Conservation (phyloP, 805 yeast species). For the Candida nonsorbophila region DNA sequence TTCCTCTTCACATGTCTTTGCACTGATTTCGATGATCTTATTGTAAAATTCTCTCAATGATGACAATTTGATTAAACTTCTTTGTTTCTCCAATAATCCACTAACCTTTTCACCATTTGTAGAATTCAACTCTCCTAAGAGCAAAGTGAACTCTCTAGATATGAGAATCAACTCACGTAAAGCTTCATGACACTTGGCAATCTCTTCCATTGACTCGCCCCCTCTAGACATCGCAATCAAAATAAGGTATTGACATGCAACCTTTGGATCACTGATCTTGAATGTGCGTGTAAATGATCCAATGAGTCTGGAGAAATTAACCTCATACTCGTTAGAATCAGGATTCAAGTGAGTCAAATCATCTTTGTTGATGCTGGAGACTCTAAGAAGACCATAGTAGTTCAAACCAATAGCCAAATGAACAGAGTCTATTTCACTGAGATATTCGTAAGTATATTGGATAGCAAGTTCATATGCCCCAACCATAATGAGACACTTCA, state of each 20-base stretch:
- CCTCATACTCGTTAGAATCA: slow-evolving; percentile 26
- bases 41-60: slow-evolving; percentile 57
- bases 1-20: slow-evolving; percentile 83
- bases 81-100: slow-evolving; percentile 79
- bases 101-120: slow-evolving; percentile 68
- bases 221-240: slow-evolving; percentile 53
- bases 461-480: slow-evolving; percentile 84
- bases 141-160: slow-evolving; percentile 74
- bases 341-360: slow-evolving; percentile 30
- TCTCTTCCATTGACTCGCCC: slow-evolving; percentile 36
- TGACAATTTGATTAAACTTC: slow-evolving; percentile 54
- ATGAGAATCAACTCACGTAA: slow-evolving; percentile 79
- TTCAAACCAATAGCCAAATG: slow-evolving; percentile 82
- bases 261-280: slow-evolving; percentile 79
- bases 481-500: slow-evolving; percentile 65
- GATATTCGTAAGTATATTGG: slow-evolving; percentile 49
- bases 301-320: slow-evolving; percentile 57
- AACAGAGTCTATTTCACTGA: slow-evolving; percentile 79
- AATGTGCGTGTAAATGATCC: slow-evolving; percentile 81
- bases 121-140: slow-evolving; percentile 77
- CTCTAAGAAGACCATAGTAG: slow-evolving; percentile 63
- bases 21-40: slow-evolving; percentile 79
- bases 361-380: slow-evolving; percentile 28
- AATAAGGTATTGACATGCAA: slow-evolving; percentile 85
- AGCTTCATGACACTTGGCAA: slow-evolving; percentile 65